Evolutionary conservation across 257 asterid species (phyloP).

Genomic region (Solanum peruvianum): DNA sequence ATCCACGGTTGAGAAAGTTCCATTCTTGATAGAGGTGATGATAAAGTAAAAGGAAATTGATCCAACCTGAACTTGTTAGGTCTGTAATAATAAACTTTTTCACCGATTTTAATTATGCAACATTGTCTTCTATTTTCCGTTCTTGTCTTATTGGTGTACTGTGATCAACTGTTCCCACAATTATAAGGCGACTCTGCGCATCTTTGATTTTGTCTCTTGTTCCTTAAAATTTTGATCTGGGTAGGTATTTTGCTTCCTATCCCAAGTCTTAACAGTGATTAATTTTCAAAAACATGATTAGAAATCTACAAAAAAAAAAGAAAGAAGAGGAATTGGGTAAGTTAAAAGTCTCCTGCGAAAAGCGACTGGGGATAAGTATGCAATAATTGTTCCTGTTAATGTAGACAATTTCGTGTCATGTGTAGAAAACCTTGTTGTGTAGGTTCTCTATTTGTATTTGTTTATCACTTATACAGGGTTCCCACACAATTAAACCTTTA

Average conservation of each 20-base stretch:
- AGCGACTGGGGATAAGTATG: not conserved
- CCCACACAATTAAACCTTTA: not conserved
- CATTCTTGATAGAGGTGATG: not conserved
- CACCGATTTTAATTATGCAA: not conserved
- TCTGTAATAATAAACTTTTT: not conserved
- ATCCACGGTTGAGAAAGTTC: not conserved
- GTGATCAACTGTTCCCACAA: not conserved
- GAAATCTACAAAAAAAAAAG: no score
- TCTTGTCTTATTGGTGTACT: not conserved
- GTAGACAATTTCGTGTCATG: not conserved
- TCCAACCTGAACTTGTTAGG: not conserved
- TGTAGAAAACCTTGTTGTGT: not conserved
- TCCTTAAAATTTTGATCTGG: not conserved
- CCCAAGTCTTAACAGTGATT: not conserved
- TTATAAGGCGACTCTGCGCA: not conserved
- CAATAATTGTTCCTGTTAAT: not conserved
- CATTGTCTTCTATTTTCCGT: not conserved
- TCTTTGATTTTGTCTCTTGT: not conserved
- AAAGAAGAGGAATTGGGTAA: no score
- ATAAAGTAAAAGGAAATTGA: not conserved
- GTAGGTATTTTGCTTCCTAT: not conserved
- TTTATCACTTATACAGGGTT: not conserved
- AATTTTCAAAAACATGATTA: not conserved
- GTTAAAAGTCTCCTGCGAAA: not conserved
- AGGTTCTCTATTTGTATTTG: not conserved